phyloP scores from a whole-genome alignment of 331 rosid species.

The Phaseolus coccineus region DNA sequence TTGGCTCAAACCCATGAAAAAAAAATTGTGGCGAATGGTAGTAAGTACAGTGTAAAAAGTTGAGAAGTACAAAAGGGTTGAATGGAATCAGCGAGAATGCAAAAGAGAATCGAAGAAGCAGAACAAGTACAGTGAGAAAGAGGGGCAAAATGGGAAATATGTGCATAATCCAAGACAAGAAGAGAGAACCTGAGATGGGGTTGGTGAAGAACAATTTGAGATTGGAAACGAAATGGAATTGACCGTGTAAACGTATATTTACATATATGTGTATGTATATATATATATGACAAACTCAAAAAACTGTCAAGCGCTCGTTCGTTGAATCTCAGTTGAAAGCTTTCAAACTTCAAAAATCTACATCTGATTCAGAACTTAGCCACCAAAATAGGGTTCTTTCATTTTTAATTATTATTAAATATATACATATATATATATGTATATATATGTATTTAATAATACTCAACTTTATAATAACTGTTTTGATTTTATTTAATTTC shows the following conservation, averaged over 20 bases:
- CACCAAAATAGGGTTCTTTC: neutral
- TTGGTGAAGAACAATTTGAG: constrained; percentile 10
- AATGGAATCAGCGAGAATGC: constrained; percentile 27
- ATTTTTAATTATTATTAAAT: neutral
- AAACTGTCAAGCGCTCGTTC: neutral
- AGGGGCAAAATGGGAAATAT: constrained; percentile 45
- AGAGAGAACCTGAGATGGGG: constrained; percentile 40
- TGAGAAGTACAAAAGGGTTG: neutral
- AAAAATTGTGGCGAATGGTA: neutral
- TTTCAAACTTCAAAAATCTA: neutral
- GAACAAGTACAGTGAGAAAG: constrained; percentile 22
- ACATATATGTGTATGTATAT: too few relatives aligned
- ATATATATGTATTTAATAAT: neutral
- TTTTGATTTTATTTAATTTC: too few relatives aligned
- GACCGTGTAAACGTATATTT: neutral
- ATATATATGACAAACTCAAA: neutral
- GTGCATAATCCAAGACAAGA: neutral
- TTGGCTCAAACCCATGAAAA: constrained; percentile 22
- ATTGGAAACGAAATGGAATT: neutral
- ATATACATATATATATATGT: neutral
- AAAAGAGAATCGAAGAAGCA: constrained; percentile 10
- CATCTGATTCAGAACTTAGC: neutral
- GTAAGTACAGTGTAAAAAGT: constrained; percentile 23
- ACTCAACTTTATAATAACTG: too few relatives aligned
- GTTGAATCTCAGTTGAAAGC: neutral